phyloP scores from a whole-genome alignment of 257 asterid genomes.

The Solanum pimpinellifolium region DNA sequence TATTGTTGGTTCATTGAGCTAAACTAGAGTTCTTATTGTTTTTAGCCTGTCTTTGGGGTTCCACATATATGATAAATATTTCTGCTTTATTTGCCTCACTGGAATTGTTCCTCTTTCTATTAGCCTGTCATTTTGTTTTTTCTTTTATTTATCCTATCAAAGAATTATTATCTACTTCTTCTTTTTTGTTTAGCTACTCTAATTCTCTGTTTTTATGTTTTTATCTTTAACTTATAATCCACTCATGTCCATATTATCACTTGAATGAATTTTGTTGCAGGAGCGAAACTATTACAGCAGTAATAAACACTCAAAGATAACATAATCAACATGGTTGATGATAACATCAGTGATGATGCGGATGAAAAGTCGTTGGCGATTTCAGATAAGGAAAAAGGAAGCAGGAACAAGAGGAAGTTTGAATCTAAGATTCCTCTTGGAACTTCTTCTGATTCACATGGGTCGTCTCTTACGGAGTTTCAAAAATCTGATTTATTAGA shows the following conservation, averaged over 20 bases:
- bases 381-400: conserved; percentile 25
- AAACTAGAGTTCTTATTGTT: background rate
- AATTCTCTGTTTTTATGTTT: background rate
- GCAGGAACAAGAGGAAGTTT: conserved; percentile 60
- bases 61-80: background rate
- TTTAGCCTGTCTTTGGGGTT: background rate
- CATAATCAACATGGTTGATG: conserved; percentile 24
- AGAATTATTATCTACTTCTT: background rate
- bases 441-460: conserved; percentile 13
- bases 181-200: background rate
- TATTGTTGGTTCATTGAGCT: background rate
- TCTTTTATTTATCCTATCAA: background rate
- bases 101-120: background rate
- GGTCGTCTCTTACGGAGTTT: conserved; percentile 35
- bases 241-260: background rate
- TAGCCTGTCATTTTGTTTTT: too few relatives aligned
- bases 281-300: background rate
- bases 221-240: background rate
- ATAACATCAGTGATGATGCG: conserved; percentile 10
- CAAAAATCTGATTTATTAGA: conserved; percentile 31
- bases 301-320: background rate
- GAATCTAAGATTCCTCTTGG: conserved; percentile 27
- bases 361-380: conserved; percentile 8
- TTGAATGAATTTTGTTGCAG: background rate
- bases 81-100: background rate